Evolutionary conservation across 1,284 basidiomycete genomes (phyloP).

Genomic region (Puccinia brachypodii): DNA sequence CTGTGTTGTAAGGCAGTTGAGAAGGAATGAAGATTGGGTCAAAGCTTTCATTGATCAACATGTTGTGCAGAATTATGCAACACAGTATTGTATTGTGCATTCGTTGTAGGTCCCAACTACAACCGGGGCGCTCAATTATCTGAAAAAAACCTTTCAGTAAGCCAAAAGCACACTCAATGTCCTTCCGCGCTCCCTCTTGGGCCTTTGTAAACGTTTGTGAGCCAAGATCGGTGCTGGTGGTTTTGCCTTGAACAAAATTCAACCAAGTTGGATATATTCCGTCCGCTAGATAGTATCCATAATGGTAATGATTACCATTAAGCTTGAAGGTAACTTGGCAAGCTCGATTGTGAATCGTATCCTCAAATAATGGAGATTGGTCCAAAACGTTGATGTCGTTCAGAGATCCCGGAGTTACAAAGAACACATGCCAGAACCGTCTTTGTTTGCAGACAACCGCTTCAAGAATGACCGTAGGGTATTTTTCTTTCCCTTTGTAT

Average conservation of each 20-base stretch:
- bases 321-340: neutral
- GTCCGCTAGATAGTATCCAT: slow-evolving; percentile 19
- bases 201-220: neutral
- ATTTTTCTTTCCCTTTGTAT: slow-evolving; percentile 29
- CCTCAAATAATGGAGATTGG: neutral
- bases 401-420: slow-evolving; percentile 26
- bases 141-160: neutral
- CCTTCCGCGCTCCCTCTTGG: slow-evolving; percentile 10
- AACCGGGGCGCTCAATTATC: neutral
- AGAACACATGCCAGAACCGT: slow-evolving; percentile 32
- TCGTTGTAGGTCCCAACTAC: neutral
- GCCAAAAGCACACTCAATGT: slow-evolving; percentile 8
- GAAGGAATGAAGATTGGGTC: neutral
- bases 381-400: slow-evolving; percentile 34
- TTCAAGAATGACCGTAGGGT: neutral
- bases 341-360: neutral
- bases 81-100: neutral
- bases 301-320: neutral
- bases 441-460: neutral
- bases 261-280: slow-evolving; percentile 19
- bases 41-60: neutral
- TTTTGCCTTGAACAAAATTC: slow-evolving; percentile 1
- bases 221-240: neutral
- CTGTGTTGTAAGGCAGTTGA: neutral
- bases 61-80: slow-evolving; percentile 5